Conservation (phyloP, 1,284 basidiomycete species). For the Moesziomyces sp. region DNA sequence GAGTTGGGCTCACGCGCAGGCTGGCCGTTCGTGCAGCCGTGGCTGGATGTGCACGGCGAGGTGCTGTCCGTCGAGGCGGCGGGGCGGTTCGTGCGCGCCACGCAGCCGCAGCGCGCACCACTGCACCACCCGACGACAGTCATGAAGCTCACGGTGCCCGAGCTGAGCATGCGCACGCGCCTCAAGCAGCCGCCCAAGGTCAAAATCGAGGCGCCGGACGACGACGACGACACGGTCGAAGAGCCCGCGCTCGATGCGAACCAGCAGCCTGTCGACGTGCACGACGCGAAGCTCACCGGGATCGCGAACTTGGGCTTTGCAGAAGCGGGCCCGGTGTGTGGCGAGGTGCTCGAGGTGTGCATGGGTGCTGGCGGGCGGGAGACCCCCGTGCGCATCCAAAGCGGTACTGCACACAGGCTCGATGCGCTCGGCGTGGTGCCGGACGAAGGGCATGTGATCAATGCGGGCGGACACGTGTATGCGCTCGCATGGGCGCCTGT, state of each 20-base stretch:
- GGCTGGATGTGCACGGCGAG: constrained; percentile 9
- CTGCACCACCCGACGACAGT: constrained; percentile 31
- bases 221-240: constrained; percentile 25
- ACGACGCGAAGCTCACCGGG: constrained; percentile 31
- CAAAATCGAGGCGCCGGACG: constrained; percentile 11
- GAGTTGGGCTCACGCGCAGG: constrained; percentile 11
- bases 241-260: constrained; percentile 27
- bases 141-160: constrained; percentile 29
- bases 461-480: constrained; percentile 50
- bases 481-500: constrained; percentile 50
- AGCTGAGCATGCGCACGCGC: constrained; percentile 23
- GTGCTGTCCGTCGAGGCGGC: constrained; percentile 11
- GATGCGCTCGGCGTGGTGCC: constrained; percentile 24
- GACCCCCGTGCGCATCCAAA: constrained; percentile 16
- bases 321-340: constrained; percentile 20
- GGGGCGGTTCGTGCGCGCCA: constrained; percentile 14
- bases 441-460: constrained; percentile 46
- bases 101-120: constrained; percentile 7
- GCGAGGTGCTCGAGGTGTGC: constrained; percentile 25
- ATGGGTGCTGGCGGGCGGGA: constrained; percentile 27
- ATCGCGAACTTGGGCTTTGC: constrained; percentile 35
- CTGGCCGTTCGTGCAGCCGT: constrained; percentile 42
- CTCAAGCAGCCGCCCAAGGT: constrained; percentile 7
- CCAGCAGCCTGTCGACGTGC: constrained; percentile 19
- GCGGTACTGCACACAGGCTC: constrained; percentile 15